Conservation (phyloP, 148 eudicot species). For the Persicaria tinctoria region DNA sequence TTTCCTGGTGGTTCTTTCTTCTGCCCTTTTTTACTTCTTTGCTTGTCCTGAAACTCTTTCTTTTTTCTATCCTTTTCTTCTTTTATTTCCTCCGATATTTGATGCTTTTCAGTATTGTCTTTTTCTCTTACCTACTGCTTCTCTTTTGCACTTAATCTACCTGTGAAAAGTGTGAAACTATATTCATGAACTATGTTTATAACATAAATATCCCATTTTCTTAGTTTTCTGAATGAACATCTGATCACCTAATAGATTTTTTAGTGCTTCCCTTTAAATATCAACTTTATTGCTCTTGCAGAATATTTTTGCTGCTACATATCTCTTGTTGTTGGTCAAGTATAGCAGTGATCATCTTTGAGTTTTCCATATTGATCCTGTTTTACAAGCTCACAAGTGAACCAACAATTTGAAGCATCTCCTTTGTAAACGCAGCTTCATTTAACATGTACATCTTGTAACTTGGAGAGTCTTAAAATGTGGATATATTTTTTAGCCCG, state of each 20-base stretch:
- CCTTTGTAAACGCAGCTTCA: not conserved
- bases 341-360: not conserved
- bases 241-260: not conserved
- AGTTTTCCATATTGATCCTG: not conserved
- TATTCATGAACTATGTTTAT: not conserved
- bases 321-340: not conserved
- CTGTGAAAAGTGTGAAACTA: not conserved
- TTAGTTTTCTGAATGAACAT: not conserved
- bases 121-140: not conserved
- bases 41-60: not conserved
- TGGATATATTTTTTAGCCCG: not conserved
- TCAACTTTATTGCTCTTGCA: not conserved
- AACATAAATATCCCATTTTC: not conserved
- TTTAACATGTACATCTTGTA: constrained; percentile 4
- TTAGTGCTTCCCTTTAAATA: not conserved
- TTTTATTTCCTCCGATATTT: not conserved
- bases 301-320: not conserved
- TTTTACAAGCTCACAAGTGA: not conserved
- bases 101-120: not conserved
- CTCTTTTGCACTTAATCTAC: not conserved
- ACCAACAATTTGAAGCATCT: not conserved
- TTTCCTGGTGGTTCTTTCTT: not conserved
- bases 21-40: not conserved
- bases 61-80: not conserved
- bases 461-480: not conserved